Base-by-base conservation (phyloP, 352 stramenopile species). In the Pythium brachiatum region DNA sequence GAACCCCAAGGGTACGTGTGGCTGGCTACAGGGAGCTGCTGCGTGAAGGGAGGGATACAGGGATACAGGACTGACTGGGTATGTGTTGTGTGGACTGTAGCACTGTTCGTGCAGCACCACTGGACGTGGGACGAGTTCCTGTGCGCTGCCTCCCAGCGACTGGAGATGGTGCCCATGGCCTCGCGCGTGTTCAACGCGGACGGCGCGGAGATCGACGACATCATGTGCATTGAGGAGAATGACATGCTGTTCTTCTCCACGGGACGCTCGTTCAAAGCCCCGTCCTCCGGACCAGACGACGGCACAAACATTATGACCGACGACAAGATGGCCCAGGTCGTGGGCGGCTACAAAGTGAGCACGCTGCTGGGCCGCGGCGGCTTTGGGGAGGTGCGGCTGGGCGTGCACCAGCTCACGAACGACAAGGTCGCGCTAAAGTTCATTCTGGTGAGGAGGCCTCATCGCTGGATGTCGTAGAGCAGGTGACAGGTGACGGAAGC, bases 221-320 rank as follows among this genome's bases (percentile, higher is more conserved):
- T 93, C 66, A 96, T 95, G 88, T 90, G 85, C 74, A 94, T 96
- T 31, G 88, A 96, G 56, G 88, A 96, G 64, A 88, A 91, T 63
- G 88, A 94, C 72, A 94, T 94, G 71, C 78, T 95, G 31, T 96
- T 96, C 69, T 89, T 96, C 66, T 95, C 85, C 3, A 88, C 83
- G 1, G 84, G 83, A 0, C 78, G 72, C 20, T 87, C 86, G 15
- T 96, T 94, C 57, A 89, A 91, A 31, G 71, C 86, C 11, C 88
- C 88, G 15, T 76, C 71, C 29, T 82, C 78, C 2, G 73, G 65
- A 1, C 72, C 68, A 11, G 77, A 83, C 51, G 81, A 88, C 41
- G 63, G 70, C 2, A 66, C 66, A 32, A 79, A 57, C 53, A 70
- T 51, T 26, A 53, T 9, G 5, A 48, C 61, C 12, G 79, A 89